Evolutionary conservation across 306 rosid species (phyloP).

Genomic region (Pyrus pyrifolia): DNA sequence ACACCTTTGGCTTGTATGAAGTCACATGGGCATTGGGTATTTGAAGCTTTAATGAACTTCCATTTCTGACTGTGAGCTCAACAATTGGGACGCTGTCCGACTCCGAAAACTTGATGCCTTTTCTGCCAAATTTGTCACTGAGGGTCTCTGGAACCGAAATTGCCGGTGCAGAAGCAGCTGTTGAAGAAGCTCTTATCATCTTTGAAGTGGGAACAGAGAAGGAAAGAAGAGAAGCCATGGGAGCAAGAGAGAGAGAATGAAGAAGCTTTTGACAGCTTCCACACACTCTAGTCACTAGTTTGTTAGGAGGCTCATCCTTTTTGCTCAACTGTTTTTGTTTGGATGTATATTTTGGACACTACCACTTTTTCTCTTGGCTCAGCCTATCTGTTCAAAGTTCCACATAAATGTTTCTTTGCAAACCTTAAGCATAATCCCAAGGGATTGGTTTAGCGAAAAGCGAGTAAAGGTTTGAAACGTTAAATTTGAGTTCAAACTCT

Average conservation of each 20-base stretch:
- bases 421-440: not conserved
- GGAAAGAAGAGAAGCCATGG: constrained; percentile 84
- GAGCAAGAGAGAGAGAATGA: constrained; percentile 16
- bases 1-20: constrained; percentile 83
- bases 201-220: constrained; percentile 63
- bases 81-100: constrained; percentile 44
- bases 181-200: constrained; percentile 42
- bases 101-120: constrained; percentile 75
- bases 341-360: constrained; percentile 16
- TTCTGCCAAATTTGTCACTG: constrained; percentile 58
- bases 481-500: too few species aligned
- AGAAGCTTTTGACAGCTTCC: constrained; percentile 36
- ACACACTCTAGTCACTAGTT: constrained; percentile 30
- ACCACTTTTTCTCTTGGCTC: not conserved
- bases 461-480: too few species aligned
- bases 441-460: too few species aligned
- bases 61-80: constrained; percentile 76
- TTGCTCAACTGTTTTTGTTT: constrained; percentile 21
- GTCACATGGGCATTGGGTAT: constrained; percentile 84
- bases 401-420: not conserved
- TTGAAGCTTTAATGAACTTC: constrained; percentile 77
- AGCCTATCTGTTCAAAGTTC: not conserved
- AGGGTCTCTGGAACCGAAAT: constrained; percentile 47
- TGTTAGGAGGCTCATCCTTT: constrained; percentile 47
- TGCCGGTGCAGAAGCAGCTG: constrained; percentile 23